A percentile compares a stretch with the other conserved stretches of the same genome.
These are phyloP conservation scores for Potentilla sterilis DNA, from an alignment of 306 rosid genomes.

Conservation along the genomic window DNA sequence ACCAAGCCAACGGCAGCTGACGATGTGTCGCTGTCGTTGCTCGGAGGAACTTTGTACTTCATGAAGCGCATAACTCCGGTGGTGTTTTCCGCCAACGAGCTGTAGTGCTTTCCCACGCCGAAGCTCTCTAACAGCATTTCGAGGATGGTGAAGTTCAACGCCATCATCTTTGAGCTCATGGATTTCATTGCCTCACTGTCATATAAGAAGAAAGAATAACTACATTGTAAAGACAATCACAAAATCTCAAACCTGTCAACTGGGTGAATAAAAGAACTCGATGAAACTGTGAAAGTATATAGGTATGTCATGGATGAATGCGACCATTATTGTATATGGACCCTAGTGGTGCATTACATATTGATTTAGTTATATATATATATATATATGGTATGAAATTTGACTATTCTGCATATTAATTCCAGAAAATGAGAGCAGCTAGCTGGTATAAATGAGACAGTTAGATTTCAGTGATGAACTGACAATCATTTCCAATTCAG, in stretches of 20 bases:
- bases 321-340: background rate
- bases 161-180: constrained; percentile 34
- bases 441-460: constrained; percentile 15
- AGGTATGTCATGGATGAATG: no score
- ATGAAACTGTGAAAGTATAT: no score
- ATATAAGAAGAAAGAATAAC: background rate
- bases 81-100: constrained; percentile 24
- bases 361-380: background rate
- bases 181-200: constrained; percentile 35
- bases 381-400: no score
- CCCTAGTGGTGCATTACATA: background rate
- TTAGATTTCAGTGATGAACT: background rate
- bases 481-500: background rate
- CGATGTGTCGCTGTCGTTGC: constrained; percentile 6
- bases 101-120: constrained; percentile 32
- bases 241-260: background rate
- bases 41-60: constrained; percentile 38
- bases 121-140: constrained; percentile 45
- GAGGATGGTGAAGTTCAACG: constrained; percentile 20
- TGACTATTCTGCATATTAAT: background rate
- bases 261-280: no score
- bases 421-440: background rate
- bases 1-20: constrained; percentile 14
- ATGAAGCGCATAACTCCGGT: constrained; percentile 26
- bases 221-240: background rate